Evolutionary conservation across 768 basidiomycete genomes (phyloP).

Genomic region (Tricholoma flavovirens): DNA sequence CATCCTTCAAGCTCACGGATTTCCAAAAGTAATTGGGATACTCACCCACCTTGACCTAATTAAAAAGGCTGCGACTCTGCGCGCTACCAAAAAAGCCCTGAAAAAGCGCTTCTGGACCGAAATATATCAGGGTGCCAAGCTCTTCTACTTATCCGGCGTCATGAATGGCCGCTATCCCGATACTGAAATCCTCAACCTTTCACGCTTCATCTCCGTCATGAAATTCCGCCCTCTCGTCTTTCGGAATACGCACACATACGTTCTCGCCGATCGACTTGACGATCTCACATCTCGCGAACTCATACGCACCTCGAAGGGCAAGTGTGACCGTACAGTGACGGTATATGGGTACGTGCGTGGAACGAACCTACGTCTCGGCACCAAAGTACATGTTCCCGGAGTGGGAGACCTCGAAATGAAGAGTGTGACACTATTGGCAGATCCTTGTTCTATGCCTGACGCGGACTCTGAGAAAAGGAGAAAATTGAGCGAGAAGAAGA

Average conservation of each 20-base stretch:
- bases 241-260: constrained; percentile 91
- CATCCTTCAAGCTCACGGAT: constrained; percentile 93
- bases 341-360: constrained; percentile 94
- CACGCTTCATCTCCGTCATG: constrained; percentile 95
- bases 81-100: constrained; percentile 85
- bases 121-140: constrained; percentile 97
- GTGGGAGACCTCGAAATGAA: constrained; percentile 84
- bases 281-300: constrained; percentile 89
- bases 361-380: constrained; percentile 70
- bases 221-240: constrained; percentile 98
- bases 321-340: constrained; percentile 90
- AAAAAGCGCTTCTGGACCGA: constrained; percentile 99
- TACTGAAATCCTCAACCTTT: constrained; percentile 91
- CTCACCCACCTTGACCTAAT: constrained; percentile 96
- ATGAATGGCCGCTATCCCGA: constrained; percentile 98
- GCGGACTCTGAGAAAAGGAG: constrained; percentile 85
- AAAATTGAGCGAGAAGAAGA: constrained; percentile 94
- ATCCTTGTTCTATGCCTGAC: constrained; percentile 94
- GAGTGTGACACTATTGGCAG: constrained; percentile 69
- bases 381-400: constrained; percentile 89
- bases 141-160: constrained; percentile 95
- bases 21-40: constrained; percentile 96
- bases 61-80: constrained; percentile 82
- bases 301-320: constrained; percentile 72
- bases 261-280: constrained; percentile 91